These are phyloP conservation scores for Podila epigama DNA, from an alignment of 192 early-diverging fungal species.

Conservation along the genomic window DNA sequence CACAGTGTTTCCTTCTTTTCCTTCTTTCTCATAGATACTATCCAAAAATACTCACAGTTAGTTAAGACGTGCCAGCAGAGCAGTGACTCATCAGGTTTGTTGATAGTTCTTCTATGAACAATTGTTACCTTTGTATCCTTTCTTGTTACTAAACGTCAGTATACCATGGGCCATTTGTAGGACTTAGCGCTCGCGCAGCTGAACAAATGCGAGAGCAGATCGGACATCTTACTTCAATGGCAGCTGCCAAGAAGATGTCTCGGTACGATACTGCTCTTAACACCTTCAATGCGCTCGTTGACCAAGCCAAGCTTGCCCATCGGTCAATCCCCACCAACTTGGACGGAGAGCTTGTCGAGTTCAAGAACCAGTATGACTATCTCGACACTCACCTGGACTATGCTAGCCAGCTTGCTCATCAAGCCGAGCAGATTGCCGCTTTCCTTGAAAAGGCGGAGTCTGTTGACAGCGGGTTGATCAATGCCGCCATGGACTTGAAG, in stretches of 20 bases:
- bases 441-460: conserved; percentile 19
- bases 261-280: conserved; percentile 8
- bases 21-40: conserved; percentile 11
- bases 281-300: neutral
- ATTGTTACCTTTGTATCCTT: neutral
- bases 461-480: conserved; percentile 10
- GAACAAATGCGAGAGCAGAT: conserved; percentile 15
- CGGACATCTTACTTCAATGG: conserved; percentile 15
- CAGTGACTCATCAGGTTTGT: conserved; percentile 28
- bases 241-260: conserved; percentile 6
- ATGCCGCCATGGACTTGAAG: conserved; percentile 12
- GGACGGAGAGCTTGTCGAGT: conserved; percentile 7
- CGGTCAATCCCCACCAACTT: conserved; percentile 5
- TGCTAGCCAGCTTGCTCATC: conserved; percentile 11
- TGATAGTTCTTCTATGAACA: neutral
- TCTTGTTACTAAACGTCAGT: neutral
- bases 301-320: neutral
- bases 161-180: neutral
- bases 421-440: conserved; percentile 11
- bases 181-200: conserved; percentile 10
- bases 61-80: conserved; percentile 9
- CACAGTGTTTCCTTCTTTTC: neutral
- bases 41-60: conserved; percentile 9
- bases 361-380: conserved; percentile 19
- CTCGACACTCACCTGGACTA: conserved; percentile 17